These are phyloP conservation scores for Fomes fomentarius DNA, from an alignment of 1,284 basidiomycete genomes.

Conservation along the genomic window DNA sequence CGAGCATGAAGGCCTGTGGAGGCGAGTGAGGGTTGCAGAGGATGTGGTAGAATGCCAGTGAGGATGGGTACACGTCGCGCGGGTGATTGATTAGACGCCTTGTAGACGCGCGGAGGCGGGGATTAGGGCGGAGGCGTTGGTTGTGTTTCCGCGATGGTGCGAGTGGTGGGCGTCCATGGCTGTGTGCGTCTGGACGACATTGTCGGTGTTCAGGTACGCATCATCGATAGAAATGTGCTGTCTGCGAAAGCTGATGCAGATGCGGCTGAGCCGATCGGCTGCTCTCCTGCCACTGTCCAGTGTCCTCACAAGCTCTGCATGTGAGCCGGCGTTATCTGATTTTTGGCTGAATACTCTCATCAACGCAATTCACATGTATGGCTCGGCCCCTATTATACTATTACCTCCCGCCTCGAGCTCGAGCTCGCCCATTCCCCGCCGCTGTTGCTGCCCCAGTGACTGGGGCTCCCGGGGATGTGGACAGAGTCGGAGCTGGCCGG, in stretches of 20 bases:
- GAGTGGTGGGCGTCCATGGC: constrained; percentile 11
- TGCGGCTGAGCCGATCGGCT: constrained; percentile 17
- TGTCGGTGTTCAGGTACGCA: constrained; percentile 13
- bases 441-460: too few relatives aligned
- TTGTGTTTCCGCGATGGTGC: constrained; percentile 18
- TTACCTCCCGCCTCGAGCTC: neutral
- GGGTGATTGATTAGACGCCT: constrained; percentile 25
- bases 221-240: constrained; percentile 8
- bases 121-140: constrained; percentile 25
- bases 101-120: constrained; percentile 14
- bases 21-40: neutral
- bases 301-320: constrained; percentile 23
- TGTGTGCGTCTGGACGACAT: neutral
- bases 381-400: constrained; percentile 15
- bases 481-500: neutral
- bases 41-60: neutral
- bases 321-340: constrained; percentile 29
- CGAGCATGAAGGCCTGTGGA: constrained; percentile 13
- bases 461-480: too few relatives aligned
- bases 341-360: constrained; percentile 22
- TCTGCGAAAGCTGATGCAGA: constrained; percentile 10
- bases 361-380: constrained; percentile 20
- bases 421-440: neutral
- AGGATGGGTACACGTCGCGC: constrained; percentile 11
- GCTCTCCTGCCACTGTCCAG: constrained; percentile 11